Base-by-base conservation (phyloP, 768 basidiomycete genomes). In the Leccinum imitatum region DNA sequence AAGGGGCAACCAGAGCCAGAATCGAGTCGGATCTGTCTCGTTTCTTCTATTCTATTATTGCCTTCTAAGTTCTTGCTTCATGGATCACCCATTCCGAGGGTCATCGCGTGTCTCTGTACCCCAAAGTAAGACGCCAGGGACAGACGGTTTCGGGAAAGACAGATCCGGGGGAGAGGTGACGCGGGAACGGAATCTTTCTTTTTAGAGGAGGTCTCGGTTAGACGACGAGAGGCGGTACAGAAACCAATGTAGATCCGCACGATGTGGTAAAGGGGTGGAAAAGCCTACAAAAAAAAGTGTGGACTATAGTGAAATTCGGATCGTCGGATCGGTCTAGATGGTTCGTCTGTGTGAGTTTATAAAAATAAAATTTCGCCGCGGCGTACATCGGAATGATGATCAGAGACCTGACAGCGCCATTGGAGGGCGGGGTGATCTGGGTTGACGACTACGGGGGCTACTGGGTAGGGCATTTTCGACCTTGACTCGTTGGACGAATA, bases 351-450 rank as follows among this genome's bases (percentile, higher is more conserved):
- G 21, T 25, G 21, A 14, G 7, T 48, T 25, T 48, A 15, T 25
- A 23, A 6, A 46, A 19, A 23, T 48, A 23, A 14, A 4, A 6
- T 5, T 39, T 57, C n/a, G 23, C 21, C 23, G 27, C 35, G 47
- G 15, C 13, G 17, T 27, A 17, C 27, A 15, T 48, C 23, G 23
- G 23, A 25, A 25, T 48, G 21, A 25, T 48, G 47, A 15, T 48
- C 47, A 21, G 23, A 48, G 14, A 48, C 14, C 23, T 47, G 46
- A 14, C 21, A 23, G 3, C 47, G 21, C 14, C 7, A n/a, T 7
- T 48, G 35, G 56, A 23, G 23, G n/a, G 53, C 37, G 56, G 56
- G 33, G 51, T 57, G 51, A 58, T 57, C 46, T 21, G 11, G 21
- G 21, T 44, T n/a, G 44, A 44, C 9, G n/a, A 46, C 11, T 21